Conservation (phyloP, 2,329 filamentous ascomycete genomes). For the Pestalotiopsis sp. region DNA sequence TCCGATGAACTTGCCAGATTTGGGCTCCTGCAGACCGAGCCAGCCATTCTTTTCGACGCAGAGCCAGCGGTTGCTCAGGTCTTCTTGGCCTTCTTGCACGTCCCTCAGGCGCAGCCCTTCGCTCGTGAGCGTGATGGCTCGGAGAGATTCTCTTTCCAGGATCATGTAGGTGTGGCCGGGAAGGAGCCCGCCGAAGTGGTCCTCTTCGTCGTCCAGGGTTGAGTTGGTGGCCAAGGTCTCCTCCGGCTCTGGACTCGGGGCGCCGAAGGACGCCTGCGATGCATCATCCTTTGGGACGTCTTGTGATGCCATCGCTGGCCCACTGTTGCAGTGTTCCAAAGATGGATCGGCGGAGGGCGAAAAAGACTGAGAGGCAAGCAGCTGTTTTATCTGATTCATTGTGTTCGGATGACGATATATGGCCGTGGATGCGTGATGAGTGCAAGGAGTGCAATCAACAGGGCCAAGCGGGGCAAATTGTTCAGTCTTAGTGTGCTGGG, state of each 20-base stretch:
- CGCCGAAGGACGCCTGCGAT: not conserved
- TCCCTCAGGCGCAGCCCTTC: not conserved
- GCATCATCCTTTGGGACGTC: not conserved
- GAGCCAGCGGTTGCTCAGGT: conserved; percentile 1
- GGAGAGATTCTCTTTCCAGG: not conserved
- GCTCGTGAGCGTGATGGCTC: not conserved
- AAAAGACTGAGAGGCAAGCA: no score
- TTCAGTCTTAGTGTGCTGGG: no score
- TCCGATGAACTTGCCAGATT: conserved; percentile 8
- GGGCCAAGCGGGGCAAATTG: no score
- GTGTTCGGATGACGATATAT: no score
- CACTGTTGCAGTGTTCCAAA: no score
- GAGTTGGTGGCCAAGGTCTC: not conserved
- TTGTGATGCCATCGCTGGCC: no score
- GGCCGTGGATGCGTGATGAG: no score
- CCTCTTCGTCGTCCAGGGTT: not conserved
- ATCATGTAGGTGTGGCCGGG: conserved; percentile 3
- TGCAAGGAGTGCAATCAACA: no score
- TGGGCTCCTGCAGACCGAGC: conserved; percentile 1
- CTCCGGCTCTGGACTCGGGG: not conserved
- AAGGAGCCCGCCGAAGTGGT: not conserved
- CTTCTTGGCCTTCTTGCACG: not conserved
- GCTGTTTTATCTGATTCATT: no score
- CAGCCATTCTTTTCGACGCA: conserved; percentile 1
- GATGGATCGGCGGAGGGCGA: no score